Evolutionary conservation across 2,329 filamentous ascomycete genomes (phyloP).

Genomic region (Phaeosphaeria sp.): DNA sequence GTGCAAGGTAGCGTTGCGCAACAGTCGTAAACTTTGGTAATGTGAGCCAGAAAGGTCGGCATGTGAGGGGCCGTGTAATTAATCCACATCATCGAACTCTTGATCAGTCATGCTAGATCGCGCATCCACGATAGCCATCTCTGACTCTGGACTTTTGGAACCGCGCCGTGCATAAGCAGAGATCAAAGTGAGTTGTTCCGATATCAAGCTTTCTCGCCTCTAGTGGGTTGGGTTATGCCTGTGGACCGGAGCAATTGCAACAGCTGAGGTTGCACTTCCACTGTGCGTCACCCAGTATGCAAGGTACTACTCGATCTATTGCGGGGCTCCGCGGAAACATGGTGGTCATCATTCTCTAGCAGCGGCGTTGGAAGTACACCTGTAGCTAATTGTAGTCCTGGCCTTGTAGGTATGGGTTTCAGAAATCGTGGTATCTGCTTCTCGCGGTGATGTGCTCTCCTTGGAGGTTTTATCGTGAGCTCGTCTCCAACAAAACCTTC

Average conservation of each 20-base stretch:
- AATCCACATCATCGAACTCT: not conserved
- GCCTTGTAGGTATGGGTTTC: not conserved
- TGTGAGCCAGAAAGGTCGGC: not conserved
- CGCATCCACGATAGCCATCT: not conserved
- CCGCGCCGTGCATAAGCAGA: not conserved
- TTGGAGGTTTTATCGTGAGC: not conserved
- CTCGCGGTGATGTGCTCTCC: not conserved
- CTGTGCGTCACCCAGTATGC: not conserved
- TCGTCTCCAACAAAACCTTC: not conserved
- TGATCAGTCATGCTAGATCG: not conserved
- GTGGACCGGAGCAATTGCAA: not conserved
- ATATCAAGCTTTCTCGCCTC: too few relatives aligned
- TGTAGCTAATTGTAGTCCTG: not conserved
- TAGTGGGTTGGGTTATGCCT: too few relatives aligned
- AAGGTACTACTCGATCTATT: not conserved
- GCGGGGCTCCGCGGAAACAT: not conserved
- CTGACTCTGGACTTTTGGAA: conserved; percentile 5
- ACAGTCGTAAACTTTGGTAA: not conserved
- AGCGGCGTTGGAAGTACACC: not conserved
- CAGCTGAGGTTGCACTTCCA: not conserved
- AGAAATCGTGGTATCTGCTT: not conserved
- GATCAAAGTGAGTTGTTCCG: too few relatives aligned
- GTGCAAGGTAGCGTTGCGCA: conserved; percentile 7
- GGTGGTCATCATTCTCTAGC: not conserved
- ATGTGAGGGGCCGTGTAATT: not conserved